Evolutionary conservation across 1,139 yeast species (phyloP).

Genomic region (Sugiyamaella neomexicana): DNA sequence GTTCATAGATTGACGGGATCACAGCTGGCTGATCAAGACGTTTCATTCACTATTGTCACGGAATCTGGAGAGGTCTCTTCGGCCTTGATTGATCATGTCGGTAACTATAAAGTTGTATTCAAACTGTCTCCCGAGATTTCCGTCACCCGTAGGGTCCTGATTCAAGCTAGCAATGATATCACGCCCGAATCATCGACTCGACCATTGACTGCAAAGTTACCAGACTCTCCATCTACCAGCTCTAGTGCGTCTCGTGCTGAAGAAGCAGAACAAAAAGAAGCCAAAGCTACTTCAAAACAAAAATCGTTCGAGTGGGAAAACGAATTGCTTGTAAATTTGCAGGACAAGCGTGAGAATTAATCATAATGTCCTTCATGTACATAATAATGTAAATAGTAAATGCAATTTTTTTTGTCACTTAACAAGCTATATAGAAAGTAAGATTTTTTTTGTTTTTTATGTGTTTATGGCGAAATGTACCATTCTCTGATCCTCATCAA

Average conservation of each 20-base stretch:
- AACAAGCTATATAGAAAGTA: neutral
- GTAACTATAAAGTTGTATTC: slow-evolving; percentile 23
- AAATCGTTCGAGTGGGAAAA: slow-evolving; percentile 23
- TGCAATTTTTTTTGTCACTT: neutral
- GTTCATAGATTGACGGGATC: slow-evolving; percentile 28
- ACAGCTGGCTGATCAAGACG: slow-evolving; percentile 14
- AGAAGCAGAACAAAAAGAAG: no score
- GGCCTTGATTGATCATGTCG: slow-evolving; percentile 26
- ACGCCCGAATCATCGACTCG: neutral
- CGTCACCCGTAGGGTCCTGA: slow-evolving; percentile 18
- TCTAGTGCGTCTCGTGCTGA: neutral
- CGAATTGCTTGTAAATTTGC: slow-evolving; percentile 19
- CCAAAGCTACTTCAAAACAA: neutral
- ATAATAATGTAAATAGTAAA: slow-evolving; percentile 1
- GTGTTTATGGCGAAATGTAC: slow-evolving; percentile 4
- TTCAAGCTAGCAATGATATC: slow-evolving; percentile 18
- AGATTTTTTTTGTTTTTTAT: no score
- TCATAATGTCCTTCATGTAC: neutral
- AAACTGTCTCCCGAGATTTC: slow-evolving; percentile 21
- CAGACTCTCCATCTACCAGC: neutral
- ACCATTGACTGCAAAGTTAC: slow-evolving; percentile 17
- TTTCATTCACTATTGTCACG: slow-evolving; percentile 19
- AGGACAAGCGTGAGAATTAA: slow-evolving; percentile 16
- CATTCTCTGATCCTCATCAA: slow-evolving; percentile 8
- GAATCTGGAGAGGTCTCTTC: slow-evolving; percentile 16